phyloP scores from a whole-genome alignment of 495 filamentous ascomycete species.

The Aspergillus coremiiformis region DNA sequence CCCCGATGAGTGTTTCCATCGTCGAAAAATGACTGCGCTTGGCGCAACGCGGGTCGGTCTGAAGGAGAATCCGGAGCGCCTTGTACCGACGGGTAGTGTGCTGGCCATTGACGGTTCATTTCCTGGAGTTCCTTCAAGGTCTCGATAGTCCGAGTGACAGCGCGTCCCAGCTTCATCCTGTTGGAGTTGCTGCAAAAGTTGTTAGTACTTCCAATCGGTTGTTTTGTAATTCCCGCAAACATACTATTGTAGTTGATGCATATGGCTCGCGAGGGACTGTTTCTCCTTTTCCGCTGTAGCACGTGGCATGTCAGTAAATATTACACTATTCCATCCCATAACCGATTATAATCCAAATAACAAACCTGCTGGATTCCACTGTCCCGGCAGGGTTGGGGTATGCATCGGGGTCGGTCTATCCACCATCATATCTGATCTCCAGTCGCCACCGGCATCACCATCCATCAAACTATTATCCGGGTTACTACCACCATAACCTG shows the following conservation, averaged over 20 bases:
- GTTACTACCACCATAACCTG: conserved; percentile 81
- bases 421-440: conserved; percentile 56
- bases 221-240: conserved; percentile 24
- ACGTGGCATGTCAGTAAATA: background rate
- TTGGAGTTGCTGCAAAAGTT: conserved; percentile 71
- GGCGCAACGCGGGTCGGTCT: conserved; percentile 41
- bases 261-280: conserved; percentile 57
- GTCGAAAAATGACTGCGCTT: conserved; percentile 42
- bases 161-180: conserved; percentile 71
- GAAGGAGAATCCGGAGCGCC: conserved; percentile 42
- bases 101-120: conserved; percentile 87
- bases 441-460: conserved; percentile 36
- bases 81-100: conserved; percentile 86
- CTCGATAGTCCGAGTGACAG: conserved; percentile 78
- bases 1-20: conserved; percentile 26
- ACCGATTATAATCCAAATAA: background rate
- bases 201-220: conserved; percentile 14
- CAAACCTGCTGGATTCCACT: conserved; percentile 40
- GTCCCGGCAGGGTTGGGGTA: conserved; percentile 45
- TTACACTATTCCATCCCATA: background rate
- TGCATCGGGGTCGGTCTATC: conserved; percentile 58
- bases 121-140: conserved; percentile 72
- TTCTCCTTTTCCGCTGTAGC: conserved; percentile 50
- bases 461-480: conserved; percentile 43
- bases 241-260: conserved; percentile 64